These are phyloP conservation scores for Pseudisothecium myosuroides DNA, from an alignment of 225 moss, liverwort and hornwort genomes.

Conservation along the genomic window DNA sequence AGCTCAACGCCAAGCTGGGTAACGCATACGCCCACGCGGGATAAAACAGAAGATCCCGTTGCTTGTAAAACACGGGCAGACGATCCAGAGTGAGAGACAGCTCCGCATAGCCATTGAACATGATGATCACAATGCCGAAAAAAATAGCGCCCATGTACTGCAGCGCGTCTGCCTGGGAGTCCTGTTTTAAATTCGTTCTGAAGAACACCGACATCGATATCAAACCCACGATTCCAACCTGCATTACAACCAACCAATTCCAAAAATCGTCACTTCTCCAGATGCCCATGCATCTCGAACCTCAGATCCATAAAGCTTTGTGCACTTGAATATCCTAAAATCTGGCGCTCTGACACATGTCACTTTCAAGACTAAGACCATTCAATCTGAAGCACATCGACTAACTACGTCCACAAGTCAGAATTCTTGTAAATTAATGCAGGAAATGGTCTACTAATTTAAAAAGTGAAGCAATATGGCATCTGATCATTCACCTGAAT, in stretches of 20 bases:
- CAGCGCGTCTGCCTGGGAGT: background rate
- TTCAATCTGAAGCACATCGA: background rate
- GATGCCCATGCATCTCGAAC: background rate
- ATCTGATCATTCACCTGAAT: constrained; percentile 12
- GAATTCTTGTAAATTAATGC: too few species aligned
- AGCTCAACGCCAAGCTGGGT: constrained; percentile 41
- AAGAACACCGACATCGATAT: constrained; percentile 51
- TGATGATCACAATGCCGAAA: constrained; percentile 39
- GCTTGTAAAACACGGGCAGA: constrained; percentile 49
- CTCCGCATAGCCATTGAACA: constrained; percentile 57
- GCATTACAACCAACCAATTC: background rate
- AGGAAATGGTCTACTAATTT: background rate
- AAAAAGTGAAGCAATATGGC: too few species aligned
- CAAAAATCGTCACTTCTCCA: background rate
- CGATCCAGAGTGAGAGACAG: constrained; percentile 40
- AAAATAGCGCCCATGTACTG: constrained; percentile 43
- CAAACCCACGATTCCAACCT: constrained; percentile 41
- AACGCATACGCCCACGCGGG: constrained; percentile 53
- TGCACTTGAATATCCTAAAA: background rate
- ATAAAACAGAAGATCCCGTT: constrained; percentile 40
- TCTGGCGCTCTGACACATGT: background rate
- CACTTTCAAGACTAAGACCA: background rate
- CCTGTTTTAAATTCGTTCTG: constrained; percentile 2
- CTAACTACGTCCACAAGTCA: background rate
- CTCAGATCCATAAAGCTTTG: background rate